Percentiles rank a stretch among this genome's conserved stretches.
Conservation (phyloP, 192 early-diverging fungal genomes). For the Umbelopsis isabellina region DNA sequence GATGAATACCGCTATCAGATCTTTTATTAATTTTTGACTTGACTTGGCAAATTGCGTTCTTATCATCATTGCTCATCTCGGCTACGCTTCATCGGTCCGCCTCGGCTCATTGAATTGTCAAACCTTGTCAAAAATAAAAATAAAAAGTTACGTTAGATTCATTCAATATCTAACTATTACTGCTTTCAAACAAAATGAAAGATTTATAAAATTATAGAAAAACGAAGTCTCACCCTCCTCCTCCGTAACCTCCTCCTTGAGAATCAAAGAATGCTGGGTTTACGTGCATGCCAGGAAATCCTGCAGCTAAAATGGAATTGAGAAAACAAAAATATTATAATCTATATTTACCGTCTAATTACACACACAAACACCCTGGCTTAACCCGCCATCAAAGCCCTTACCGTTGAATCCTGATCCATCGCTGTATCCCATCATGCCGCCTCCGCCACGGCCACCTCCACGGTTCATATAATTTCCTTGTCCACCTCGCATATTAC, state of each 20-base stretch:
- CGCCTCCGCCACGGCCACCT: slow-evolving; percentile 29
- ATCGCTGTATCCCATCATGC: slow-evolving; percentile 34
- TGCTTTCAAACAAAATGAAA: too few species aligned
- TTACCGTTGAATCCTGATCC: slow-evolving; percentile 32
- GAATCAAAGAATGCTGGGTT: slow-evolving; percentile 51
- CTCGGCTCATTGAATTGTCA: slow-evolving; percentile 12
- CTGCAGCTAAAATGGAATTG: slow-evolving; percentile 18
- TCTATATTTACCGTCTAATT: too few species aligned
- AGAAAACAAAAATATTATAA: neutral
- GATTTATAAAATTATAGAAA: too few species aligned
- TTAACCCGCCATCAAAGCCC: neutral
- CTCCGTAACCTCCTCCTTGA: slow-evolving; percentile 21
- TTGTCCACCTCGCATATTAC: slow-evolving; percentile 21
- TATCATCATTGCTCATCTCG: slow-evolving; percentile 9
- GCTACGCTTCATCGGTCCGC: slow-evolving; percentile 15
- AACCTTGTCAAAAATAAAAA: neutral
- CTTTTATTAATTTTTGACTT: too few species aligned
- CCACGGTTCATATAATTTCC: slow-evolving; percentile 34
- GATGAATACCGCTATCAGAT: too few species aligned
- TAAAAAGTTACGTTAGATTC: neutral
- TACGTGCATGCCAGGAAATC: slow-evolving; percentile 44
- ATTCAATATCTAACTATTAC: too few species aligned
- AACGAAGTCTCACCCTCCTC: slow-evolving; percentile 14
- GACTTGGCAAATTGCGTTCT: too few species aligned
- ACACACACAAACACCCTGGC: too few species aligned